These are phyloP conservation scores for Phytophthora tubulina DNA, from an alignment of 352 stramenopile genomes.

Conservation along the genomic window DNA sequence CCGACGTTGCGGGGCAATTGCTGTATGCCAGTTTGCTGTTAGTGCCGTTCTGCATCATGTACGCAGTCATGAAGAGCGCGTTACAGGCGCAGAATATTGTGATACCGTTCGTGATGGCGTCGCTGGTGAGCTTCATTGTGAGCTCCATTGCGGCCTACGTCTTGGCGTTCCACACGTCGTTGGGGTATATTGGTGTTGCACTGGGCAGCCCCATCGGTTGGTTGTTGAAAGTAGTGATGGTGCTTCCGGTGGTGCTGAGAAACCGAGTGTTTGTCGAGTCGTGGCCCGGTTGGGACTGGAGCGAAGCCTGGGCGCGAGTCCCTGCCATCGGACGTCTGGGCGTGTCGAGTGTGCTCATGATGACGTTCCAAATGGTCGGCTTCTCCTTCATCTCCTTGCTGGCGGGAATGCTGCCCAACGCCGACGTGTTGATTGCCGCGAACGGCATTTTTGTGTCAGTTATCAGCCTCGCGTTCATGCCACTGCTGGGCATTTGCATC, in stretches of 20 bases:
- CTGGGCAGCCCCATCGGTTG: slow-evolving; percentile 59
- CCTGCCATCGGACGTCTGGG: slow-evolving; percentile 50
- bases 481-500: slow-evolving; percentile 55
- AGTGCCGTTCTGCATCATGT: slow-evolving; percentile 59
- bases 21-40: slow-evolving; percentile 49
- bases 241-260: slow-evolving; percentile 59
- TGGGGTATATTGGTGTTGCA: slow-evolving; percentile 68
- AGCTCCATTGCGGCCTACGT: slow-evolving; percentile 58
- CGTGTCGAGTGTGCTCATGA: slow-evolving; percentile 61
- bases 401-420: slow-evolving; percentile 64
- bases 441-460: slow-evolving; percentile 66
- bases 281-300: slow-evolving; percentile 67
- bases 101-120: slow-evolving; percentile 54
- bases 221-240: slow-evolving; percentile 53
- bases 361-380: slow-evolving; percentile 56
- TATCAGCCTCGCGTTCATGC: slow-evolving; percentile 60
- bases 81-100: slow-evolving; percentile 79
- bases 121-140: slow-evolving; percentile 50
- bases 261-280: slow-evolving; percentile 63
- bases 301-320: slow-evolving; percentile 47
- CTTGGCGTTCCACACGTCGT: slow-evolving; percentile 60
- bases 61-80: slow-evolving; percentile 60
- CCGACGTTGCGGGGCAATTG: slow-evolving; percentile 50
- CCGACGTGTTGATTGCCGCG: slow-evolving; percentile 56
- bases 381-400: slow-evolving; percentile 60